A percentile compares a stretch with the other conserved stretches of the same genome.
Evolutionary conservation across 73 alveolate genomes (phyloP).

Genomic region (Tetrahymena borealis): DNA sequence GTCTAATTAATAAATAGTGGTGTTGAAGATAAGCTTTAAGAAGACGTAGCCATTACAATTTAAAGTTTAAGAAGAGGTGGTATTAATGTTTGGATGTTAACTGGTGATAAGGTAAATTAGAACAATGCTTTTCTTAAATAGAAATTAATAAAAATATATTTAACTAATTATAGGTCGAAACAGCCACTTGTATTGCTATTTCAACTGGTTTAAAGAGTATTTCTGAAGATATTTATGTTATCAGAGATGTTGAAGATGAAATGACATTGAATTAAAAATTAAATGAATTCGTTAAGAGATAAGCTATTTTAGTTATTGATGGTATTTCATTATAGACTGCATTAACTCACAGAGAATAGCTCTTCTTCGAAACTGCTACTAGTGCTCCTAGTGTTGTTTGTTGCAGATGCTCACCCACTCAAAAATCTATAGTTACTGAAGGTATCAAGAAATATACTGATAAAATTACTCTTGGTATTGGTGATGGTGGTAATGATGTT

Average conservation of each 20-base stretch:
- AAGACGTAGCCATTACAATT: conserved; percentile 76
- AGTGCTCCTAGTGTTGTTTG: conserved; percentile 79
- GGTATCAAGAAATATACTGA: conserved; percentile 73
- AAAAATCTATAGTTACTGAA: conserved; percentile 84
- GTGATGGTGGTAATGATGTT: conserved; percentile 99
- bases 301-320: conserved; percentile 47
- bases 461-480: conserved; percentile 83
- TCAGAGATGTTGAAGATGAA: conserved; percentile 22
- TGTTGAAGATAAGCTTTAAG: conserved; percentile 90
- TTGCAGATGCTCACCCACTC: conserved; percentile 96
- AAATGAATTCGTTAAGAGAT: conserved; percentile 21
- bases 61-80: conserved; percentile 85
- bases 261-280: conserved; percentile 1
- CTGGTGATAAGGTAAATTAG: conserved; percentile 75
- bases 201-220: conserved; percentile 47
- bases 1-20: conserved; percentile 32
- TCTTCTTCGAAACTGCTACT: conserved; percentile 27
- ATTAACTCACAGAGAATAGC: conserved; percentile 11
- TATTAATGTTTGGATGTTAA: conserved; percentile 86
- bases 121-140: not conserved
- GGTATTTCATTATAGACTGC: conserved; percentile 33
- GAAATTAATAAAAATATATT: not conserved
- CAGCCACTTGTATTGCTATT: conserved; percentile 92
- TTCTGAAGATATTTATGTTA: conserved; percentile 17
- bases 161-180: conserved; percentile 46